Conservation (phyloP, 2,329 filamentous ascomycete genomes). For the Hymenoscyphus fraxineus region DNA sequence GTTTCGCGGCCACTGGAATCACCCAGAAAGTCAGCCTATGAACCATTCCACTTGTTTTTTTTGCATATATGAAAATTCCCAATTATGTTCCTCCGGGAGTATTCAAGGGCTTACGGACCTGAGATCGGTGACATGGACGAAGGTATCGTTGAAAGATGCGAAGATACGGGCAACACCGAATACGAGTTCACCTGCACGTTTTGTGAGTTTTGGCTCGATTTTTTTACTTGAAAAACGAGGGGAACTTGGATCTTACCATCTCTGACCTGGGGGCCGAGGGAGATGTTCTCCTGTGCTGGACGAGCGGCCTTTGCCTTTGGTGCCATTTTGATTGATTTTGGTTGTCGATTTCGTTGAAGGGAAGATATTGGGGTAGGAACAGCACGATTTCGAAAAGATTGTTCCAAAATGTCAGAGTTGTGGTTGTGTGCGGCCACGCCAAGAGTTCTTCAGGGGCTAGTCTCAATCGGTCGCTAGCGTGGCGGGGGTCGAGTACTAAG, state of each 20-base stretch:
- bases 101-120: constrained; percentile 54
- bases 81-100: constrained; percentile 9
- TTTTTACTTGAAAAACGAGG: background rate
- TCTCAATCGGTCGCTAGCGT: background rate
- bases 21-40: constrained; percentile 62
- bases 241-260: constrained; percentile 63
- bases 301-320: constrained; percentile 79
- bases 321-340: constrained; percentile 66
- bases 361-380: constrained; percentile 5
- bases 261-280: constrained; percentile 91
- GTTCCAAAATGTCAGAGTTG: background rate
- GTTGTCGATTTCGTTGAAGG: constrained; percentile 29
- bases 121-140: constrained; percentile 99
- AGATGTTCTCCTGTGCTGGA: constrained; percentile 94
- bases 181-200: constrained; percentile 62
- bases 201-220: constrained; percentile 18
- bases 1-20: constrained; percentile 96
- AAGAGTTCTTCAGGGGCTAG: background rate
- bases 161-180: constrained; percentile 79
- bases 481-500: constrained; percentile 4
- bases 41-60: constrained; percentile 34
- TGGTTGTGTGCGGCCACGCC: background rate
- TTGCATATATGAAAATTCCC: background rate
- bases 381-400: background rate
- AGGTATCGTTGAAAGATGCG: constrained; percentile 67